Evolutionary conservation across 208 protist species (phyloP), one percentile per base, ranked within the genome.

Genomic region (Vickermania ingenoplastis): DNA sequence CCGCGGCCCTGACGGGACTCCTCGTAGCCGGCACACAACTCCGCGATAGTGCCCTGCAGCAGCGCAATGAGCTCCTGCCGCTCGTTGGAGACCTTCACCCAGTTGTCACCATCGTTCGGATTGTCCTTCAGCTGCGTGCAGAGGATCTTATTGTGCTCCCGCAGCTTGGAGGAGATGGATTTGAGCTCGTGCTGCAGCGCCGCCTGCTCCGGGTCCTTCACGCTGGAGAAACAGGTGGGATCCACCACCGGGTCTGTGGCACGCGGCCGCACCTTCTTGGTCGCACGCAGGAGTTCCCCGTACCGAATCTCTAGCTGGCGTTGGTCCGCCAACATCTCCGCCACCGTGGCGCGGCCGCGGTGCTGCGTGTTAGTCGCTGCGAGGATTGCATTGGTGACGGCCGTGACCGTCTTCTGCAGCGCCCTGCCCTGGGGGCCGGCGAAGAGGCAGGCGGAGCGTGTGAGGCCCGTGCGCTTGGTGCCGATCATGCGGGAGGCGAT

Each of bases 91-190:
- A 96, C 72, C 67, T 96, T 96, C 26, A 75, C 75, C 88, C 91
- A 96, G 77, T 96, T 96, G 67, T 96, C 86, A 14, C 61, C 53
- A 60, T 96, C 91, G 60, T 96, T 91, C 7, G 91, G 91, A 66
- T 93, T 94, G 57, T 96, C 91, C 41, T 86, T 84, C 13, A 96
- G 86, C 64, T 92, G 86, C 36, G 79, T 83, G 71, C 81, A 92
- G 27, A 96, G 73, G 13, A 79, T 62, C 31, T 85, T 84, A 57
- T 81, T 89, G 31, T 91, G 77, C 54, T 94, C 86, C 17, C 86
- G 81, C 59, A 96, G 80, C 45, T 73, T 57, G 11, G 27, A 50
- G 1, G 87, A 90, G 1, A 89, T 76, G 21, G 67, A 63, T 21
- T 61, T 57, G 23, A 96, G 73, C 68, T 94, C 87, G 17, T 81